Percentiles rank a stretch among this genome's conserved stretches.
phyloP scores from a whole-genome alignment of 2,329 filamentous ascomycete genomes.

The Nannizziopsis barbatae region DNA sequence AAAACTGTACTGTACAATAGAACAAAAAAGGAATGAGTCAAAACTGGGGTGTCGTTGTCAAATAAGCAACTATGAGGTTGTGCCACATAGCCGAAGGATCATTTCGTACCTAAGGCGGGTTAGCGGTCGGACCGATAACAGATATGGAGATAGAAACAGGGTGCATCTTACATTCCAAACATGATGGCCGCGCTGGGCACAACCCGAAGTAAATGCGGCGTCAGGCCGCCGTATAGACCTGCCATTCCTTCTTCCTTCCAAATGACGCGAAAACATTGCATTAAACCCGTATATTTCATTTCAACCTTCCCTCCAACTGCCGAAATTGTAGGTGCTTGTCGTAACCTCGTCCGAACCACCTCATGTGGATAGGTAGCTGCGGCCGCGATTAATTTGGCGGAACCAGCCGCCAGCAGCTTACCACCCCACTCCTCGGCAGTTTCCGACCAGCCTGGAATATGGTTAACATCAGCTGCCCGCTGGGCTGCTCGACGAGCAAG shows the following conservation, averaged over 20 bases:
- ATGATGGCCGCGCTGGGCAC: slow-evolving; percentile 91
- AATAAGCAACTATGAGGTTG: slow-evolving; percentile 21
- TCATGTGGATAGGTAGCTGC: slow-evolving; percentile 87
- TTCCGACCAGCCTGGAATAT: slow-evolving; percentile 52
- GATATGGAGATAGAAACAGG: neutral
- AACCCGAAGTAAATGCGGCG: slow-evolving; percentile 79
- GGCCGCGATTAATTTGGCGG: slow-evolving; percentile 73
- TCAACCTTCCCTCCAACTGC: slow-evolving; percentile 46
- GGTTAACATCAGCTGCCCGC: slow-evolving; percentile 46
- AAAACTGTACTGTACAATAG: too few species aligned
- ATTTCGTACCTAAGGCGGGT: slow-evolving; percentile 12
- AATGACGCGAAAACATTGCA: slow-evolving; percentile 79
- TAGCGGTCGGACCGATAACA: neutral
- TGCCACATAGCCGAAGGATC: slow-evolving; percentile 14
- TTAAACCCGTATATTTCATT: slow-evolving; percentile 76
- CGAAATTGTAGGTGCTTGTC: slow-evolving; percentile 77
- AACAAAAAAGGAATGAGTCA: too few species aligned
- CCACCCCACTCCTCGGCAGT: slow-evolving; percentile 50
- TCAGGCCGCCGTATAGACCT: slow-evolving; percentile 79
- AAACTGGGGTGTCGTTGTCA: too few species aligned
- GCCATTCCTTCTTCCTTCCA: slow-evolving; percentile 80
- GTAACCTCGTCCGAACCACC: slow-evolving; percentile 67
- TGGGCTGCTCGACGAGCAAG: slow-evolving; percentile 53
- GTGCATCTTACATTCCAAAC: slow-evolving; percentile 50
- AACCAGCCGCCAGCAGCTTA: slow-evolving; percentile 60